These are phyloP conservation scores for Thermochaetoides dissita DNA, from an alignment of 2,329 filamentous ascomycete species.

Conservation along the genomic window DNA sequence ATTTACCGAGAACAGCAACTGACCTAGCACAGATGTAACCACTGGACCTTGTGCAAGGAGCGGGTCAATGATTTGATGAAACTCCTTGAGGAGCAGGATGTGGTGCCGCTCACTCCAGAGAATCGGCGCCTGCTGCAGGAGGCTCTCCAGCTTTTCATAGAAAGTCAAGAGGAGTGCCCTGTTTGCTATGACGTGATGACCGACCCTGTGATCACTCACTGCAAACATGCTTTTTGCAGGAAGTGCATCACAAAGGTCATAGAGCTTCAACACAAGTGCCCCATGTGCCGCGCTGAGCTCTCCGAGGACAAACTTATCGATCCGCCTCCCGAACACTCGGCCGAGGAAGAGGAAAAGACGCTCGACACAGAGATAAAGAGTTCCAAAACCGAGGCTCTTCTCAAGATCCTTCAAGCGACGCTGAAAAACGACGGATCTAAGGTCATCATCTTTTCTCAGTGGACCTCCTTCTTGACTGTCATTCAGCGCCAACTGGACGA, in stretches of 20 bases:
- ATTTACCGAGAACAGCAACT: background rate
- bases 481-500: constrained; percentile 53
- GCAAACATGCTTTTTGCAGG: constrained; percentile 67
- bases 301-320: constrained; percentile 47
- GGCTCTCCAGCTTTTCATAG: constrained; percentile 61
- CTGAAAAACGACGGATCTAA: constrained; percentile 51
- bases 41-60: constrained; percentile 69
- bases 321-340: constrained; percentile 43
- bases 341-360: constrained; percentile 29
- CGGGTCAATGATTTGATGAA: constrained; percentile 60
- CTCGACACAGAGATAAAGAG: constrained; percentile 54
- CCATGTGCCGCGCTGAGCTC: constrained; percentile 65
- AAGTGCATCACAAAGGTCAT: constrained; percentile 64
- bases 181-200: constrained; percentile 64
- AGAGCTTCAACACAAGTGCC: constrained; percentile 64
- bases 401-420: constrained; percentile 60
- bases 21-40: constrained; percentile 48
- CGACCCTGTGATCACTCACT: constrained; percentile 68
- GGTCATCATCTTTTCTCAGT: constrained; percentile 62
- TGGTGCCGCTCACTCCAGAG: constrained; percentile 57
- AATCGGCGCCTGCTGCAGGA: constrained; percentile 61
- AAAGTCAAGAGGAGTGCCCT: constrained; percentile 69
- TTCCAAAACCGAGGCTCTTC: constrained; percentile 68
- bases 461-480: constrained; percentile 61
- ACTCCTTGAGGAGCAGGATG: constrained; percentile 51